These are phyloP conservation scores for Colletotrichum liriopes DNA, from an alignment of 2,329 filamentous ascomycete species.

Conservation along the genomic window DNA sequence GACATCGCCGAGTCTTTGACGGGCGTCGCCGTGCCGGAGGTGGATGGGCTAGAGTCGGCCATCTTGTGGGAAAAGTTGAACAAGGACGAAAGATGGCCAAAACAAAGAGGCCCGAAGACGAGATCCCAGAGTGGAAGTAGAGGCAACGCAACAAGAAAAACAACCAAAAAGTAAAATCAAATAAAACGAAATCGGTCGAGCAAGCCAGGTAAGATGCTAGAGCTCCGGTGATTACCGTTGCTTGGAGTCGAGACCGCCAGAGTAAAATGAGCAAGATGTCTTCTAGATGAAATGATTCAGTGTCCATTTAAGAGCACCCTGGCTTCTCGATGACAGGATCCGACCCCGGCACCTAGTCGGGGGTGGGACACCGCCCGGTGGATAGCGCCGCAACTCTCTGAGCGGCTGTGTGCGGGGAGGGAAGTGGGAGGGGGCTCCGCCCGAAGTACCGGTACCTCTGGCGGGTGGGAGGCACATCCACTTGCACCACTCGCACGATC, in stretches of 20 bases:
- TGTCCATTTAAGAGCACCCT: conserved; percentile 13
- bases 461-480: background rate
- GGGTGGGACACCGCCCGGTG: background rate
- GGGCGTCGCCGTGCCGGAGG: conserved; percentile 27
- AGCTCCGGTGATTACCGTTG: conserved; percentile 8
- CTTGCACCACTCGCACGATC: background rate
- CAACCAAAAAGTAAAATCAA: background rate
- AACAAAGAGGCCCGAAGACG: background rate
- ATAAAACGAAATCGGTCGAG: background rate
- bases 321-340: conserved; percentile 1
- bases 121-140: background rate
- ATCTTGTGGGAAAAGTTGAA: conserved; percentile 1
- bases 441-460: conserved; percentile 35
- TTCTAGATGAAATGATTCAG: background rate
- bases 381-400: conserved; percentile 16
- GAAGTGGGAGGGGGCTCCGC: conserved; percentile 16
- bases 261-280: background rate
- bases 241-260: background rate
- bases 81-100: background rate
- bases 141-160: background rate
- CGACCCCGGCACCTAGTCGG: background rate
- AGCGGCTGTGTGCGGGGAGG: conserved; percentile 13
- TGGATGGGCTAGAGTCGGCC: conserved; percentile 27
- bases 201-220: background rate
- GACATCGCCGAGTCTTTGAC: conserved; percentile 15